Conservation (phyloP, 2,329 filamentous ascomycete species). For the Cladosporium austrohemisphaericum region DNA sequence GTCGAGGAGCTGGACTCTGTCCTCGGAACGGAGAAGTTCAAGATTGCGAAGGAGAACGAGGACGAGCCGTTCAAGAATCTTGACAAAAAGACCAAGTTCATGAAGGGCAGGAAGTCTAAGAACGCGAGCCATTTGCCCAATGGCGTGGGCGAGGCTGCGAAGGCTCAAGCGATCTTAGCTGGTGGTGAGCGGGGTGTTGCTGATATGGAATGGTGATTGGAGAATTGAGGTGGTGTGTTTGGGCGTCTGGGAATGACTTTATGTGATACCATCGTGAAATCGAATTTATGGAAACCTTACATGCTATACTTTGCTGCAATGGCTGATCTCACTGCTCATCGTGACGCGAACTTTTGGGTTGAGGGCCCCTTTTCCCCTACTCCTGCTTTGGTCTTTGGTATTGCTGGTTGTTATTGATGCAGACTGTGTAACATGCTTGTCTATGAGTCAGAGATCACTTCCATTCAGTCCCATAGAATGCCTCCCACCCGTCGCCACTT, state of each 20-base stretch:
- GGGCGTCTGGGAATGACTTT: neutral
- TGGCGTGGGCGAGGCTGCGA: conserved; percentile 42
- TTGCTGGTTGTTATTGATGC: too few species aligned
- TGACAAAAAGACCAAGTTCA: conserved; percentile 49
- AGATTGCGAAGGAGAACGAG: conserved; percentile 68
- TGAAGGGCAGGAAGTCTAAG: conserved; percentile 52
- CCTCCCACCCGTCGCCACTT: neutral
- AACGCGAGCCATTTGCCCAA: conserved; percentile 43
- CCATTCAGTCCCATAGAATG: conserved; percentile 1
- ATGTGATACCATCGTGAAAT: conserved; percentile 10
- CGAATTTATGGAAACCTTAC: neutral
- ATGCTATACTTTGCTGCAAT: too few species aligned
- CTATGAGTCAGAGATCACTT: too few species aligned
- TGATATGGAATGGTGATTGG: conserved; percentile 43
- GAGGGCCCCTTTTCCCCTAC: too few species aligned
- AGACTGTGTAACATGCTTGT: too few species aligned
- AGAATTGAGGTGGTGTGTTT: neutral
- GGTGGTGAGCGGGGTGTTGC: conserved; percentile 43
- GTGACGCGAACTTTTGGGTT: too few species aligned
- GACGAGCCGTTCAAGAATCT: conserved; percentile 50
- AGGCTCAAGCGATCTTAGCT: conserved; percentile 43
- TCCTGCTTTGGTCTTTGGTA: too few species aligned
- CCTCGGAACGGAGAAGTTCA: conserved; percentile 75
- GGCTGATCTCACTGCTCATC: too few species aligned
- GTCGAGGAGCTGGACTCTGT: conserved; percentile 75